Evolutionary conservation across 139 green algal genomes (phyloP), one percentile per base, ranked within the genome.

Genomic region (Coelastrella sp.): DNA sequence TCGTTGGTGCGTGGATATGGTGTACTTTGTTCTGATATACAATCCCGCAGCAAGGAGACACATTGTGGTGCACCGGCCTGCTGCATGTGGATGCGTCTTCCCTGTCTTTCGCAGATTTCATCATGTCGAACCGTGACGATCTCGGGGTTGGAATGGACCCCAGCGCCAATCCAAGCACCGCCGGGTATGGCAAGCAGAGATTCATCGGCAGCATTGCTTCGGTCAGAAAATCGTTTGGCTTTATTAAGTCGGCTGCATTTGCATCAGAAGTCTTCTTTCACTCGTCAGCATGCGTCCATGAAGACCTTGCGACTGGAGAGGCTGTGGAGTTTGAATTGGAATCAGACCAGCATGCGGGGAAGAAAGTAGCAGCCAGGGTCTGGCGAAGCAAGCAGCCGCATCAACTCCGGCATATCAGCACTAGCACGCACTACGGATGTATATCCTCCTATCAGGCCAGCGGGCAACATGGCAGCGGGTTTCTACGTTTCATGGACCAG

Each of bases 231-330:
- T 57, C 66, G 10, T 88, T 88, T 54, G 83, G 83, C 47, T 88
- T 88, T 68, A 88, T 88, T 14, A 61, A 19, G 7, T 65, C 65
- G 13, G 2, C 68, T 17, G 10, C 54, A 3, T 58, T 81, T 16
- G 61, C 68, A 23, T 22, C 19, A 17, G 83, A 88, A 10, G 16
- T 80, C 3, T 88, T 80, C 68, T 88, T 88, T n/a, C 83, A 88
- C 22, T 10, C 20, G 16, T n/a, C 0, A 5, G 58, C 80, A 4
- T 75, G 54, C 32, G 13, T 2, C 54, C 7, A 13, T 16, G 20
- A 60, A 3, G 54, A 19, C 14, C 83, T 88, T 6, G 47, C 47
- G 7, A 54, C 64, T 3, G 83, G 83, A 17, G 83, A 88, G 57
- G 20, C 83, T 20, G 83, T 88, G 3, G 54, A 80, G 19, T 88